Evolutionary conservation across 805 yeast species (phyloP).

Genomic region (Wickerhamiella kurtzmanii): DNA sequence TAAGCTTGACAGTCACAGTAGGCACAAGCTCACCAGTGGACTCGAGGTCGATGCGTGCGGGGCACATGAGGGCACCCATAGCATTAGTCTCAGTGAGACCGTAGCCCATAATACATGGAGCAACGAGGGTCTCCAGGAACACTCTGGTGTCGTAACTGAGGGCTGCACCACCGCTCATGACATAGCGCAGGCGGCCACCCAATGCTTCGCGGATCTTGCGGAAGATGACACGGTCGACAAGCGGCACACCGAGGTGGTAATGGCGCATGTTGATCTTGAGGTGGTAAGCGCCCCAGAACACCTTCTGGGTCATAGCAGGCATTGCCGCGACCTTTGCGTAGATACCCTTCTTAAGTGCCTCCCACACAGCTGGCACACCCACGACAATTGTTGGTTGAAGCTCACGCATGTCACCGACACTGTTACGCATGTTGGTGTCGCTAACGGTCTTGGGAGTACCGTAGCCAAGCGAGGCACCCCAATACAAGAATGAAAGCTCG

Average conservation of each 20-base stretch:
- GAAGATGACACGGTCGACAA: slow-evolving; percentile 64
- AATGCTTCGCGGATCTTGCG: slow-evolving; percentile 86
- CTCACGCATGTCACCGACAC: slow-evolving; percentile 75
- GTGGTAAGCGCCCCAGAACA: slow-evolving; percentile 80
- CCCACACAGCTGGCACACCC: slow-evolving; percentile 99
- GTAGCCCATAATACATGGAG: slow-evolving; percentile 86
- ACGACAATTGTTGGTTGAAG: slow-evolving; percentile 90
- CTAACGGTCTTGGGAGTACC: slow-evolving; percentile 86
- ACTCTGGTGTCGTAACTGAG: slow-evolving; percentile 67
- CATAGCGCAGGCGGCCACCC: slow-evolving; percentile 67
- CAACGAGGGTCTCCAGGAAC: slow-evolving; percentile 60
- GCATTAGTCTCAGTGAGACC: slow-evolving; percentile 97
- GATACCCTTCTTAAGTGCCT: slow-evolving; percentile 85
- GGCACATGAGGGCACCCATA: slow-evolving; percentile 58
- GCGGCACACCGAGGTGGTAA: slow-evolving; percentile 62
- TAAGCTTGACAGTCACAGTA: slow-evolving; percentile 71
- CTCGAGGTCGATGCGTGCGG: slow-evolving; percentile 52
- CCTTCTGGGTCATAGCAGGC: slow-evolving; percentile 54
- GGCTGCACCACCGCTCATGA: slow-evolving; percentile 90
- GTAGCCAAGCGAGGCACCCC: slow-evolving; percentile 88
- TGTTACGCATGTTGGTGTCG: slow-evolving; percentile 67
- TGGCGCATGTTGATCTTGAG: slow-evolving; percentile 52
- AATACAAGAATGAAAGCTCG: slow-evolving; percentile 63
- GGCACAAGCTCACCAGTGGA: slow-evolving; percentile 76
- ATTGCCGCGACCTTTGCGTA: slow-evolving; percentile 54